A percentile compares a stretch with the other conserved stretches of the same genome.
Conservation (phyloP, 2,329 filamentous ascomycete species). For the Myriangium duriaei region DNA sequence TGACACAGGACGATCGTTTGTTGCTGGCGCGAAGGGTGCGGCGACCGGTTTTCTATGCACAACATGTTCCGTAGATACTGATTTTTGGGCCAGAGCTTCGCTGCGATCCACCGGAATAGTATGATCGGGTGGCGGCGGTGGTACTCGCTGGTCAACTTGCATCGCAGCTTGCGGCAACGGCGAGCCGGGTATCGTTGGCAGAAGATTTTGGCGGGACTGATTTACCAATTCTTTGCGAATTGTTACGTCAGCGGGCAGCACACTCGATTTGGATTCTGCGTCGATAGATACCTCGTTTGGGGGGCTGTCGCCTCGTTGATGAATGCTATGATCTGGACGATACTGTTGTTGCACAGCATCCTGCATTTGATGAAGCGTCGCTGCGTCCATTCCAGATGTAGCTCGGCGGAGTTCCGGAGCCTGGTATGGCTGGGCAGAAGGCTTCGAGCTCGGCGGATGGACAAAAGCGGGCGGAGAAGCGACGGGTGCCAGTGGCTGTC, state of each 20-base stretch:
- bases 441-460: constrained; percentile 59
- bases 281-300: constrained; percentile 27
- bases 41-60: constrained; percentile 18
- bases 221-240: constrained; percentile 35
- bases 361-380: constrained; percentile 68
- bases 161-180: constrained; percentile 24
- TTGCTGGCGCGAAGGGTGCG: constrained; percentile 8
- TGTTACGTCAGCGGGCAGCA: constrained; percentile 43
- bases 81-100: not conserved
- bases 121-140: constrained; percentile 16
- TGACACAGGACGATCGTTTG: constrained; percentile 6
- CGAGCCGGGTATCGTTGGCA: constrained; percentile 36
- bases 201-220: constrained; percentile 19
- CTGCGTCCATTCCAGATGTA: constrained; percentile 70
- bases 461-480: constrained; percentile 65
- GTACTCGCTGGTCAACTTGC: constrained; percentile 16
- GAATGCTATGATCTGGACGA: constrained; percentile 18
- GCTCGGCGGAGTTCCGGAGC: constrained; percentile 67
- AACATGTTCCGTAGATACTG: constrained; percentile 12
- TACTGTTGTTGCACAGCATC: constrained; percentile 40
- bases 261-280: constrained; percentile 24
- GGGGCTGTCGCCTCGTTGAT: constrained; percentile 18
- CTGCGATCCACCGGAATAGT: not conserved
- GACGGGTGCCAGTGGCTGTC: constrained; percentile 57
- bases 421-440: constrained; percentile 56